Base-by-base conservation (phyloP, 257 asterid genomes). In the Nicotiana attenuata region DNA sequence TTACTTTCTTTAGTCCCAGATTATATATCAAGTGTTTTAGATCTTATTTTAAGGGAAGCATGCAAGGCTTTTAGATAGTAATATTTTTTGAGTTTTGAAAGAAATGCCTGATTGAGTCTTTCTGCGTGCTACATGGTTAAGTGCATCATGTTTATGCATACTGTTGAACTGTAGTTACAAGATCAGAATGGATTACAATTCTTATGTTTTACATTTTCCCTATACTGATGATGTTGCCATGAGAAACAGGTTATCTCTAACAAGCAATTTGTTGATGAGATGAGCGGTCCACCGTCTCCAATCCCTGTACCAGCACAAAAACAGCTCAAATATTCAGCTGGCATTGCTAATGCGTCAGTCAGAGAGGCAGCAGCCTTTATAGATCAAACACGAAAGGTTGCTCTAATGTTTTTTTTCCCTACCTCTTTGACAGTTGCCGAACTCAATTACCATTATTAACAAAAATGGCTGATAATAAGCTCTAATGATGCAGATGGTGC, bases 241-340 rank as follows among this genome's bases (percentile, higher is more conserved):
- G 38, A 47, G 55, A 6, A 22, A 38, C 86, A 90, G 93, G 93
- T 77, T 28, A 87, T 86, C 83, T 84, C 90, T 77, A 92, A 83
- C 87, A 96, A 91, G 82, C 93, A 94, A 86, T 81, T 90, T 5
- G 92, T 92, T 29, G 93, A 90, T 81, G 96, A 91, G 33, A 89
- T 90, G 91, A 86, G 88, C 65, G 86, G 93, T 57, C 97, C 96
- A 16, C 65, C 92, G 67, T 96, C 98, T 82, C 98, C 99, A 61
- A 87, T 96, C 75, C 93, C 97, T 1, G 93, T 94, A 45, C 98
- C 98, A 81, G 98, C 98, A 55, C 99, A 91, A 89, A 96, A 96
- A 83, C 99, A 96, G 86, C 98, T 96, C 81, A 94, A 94, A 83
- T 96, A 93, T 84, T 92, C 98, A 14, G 98, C 95, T 7, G 98